Evolutionary conservation across 2,329 filamentous ascomycete species (phyloP), one percentile per base, ranked within the genome.

Genomic region (Cryphonectria naterciae): DNA sequence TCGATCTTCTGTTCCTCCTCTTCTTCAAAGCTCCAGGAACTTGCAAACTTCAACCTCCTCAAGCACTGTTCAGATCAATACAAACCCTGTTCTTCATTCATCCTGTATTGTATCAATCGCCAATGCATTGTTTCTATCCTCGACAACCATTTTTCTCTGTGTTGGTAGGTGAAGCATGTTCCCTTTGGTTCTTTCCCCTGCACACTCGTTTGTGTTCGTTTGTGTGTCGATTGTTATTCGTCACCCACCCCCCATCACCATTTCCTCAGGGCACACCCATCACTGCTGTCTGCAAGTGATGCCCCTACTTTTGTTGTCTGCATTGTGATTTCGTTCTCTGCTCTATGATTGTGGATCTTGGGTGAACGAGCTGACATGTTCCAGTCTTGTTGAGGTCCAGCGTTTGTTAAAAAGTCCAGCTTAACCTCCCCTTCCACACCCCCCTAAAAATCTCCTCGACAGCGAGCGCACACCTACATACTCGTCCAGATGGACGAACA

Each of bases 401-500:
- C 46, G n/a, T 43, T 43, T 52, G 63, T 52, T 28, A 5, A 65
- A 37, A 25, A 35, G 17, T 65, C 43, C 63, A 25, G 15, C 25
- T 11, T n/a, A 5, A 19, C 41, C 2, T 43, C 41, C 28, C 19
- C 22, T 37, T 37, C 61, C 37, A 15, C 49, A 35, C 41, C 63
- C 41, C 62, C 63, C 63, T 35, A 17, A 49, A 52, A 65, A 52
- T 35, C 43, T 22, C 35, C 63, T 43, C 15, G 63, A 46, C 22
- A 8, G 7, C 22, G 32, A 46, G 43, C 41, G 28, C 43, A 52
- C 63, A 52, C n/a, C 63, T 8, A 49, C 25, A 22, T 19, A 37
- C 35, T 35, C 43, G 63, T 28, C 63, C 39, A 85, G 72, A 80
- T 85, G 76, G 83, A 85, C 70, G 83, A 85, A 37, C 79, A 80